phyloP scores from a whole-genome alignment of 306 rosid genomes.

The Mucuna pruriens region DNA sequence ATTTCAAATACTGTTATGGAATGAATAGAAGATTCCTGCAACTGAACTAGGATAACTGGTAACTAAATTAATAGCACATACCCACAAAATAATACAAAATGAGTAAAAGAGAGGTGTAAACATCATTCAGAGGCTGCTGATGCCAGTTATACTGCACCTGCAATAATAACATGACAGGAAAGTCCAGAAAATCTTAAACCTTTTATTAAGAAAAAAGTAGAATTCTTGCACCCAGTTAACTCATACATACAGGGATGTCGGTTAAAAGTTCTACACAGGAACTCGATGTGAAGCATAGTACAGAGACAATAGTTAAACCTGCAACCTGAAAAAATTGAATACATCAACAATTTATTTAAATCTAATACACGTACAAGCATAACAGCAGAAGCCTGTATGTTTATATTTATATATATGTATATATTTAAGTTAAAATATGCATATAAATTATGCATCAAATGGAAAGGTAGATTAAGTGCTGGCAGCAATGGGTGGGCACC shows the following conservation, averaged over 20 bases:
- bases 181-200: constrained; percentile 39
- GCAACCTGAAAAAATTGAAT: constrained; percentile 73
- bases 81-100: constrained; percentile 83
- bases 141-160: constrained; percentile 79
- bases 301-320: constrained; percentile 79
- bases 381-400: neutral
- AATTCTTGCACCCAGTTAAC: constrained; percentile 25
- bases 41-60: constrained; percentile 24
- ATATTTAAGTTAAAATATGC: constrained; percentile 7
- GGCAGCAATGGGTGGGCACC: constrained; percentile 22
- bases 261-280: constrained; percentile 81
- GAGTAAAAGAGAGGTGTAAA: constrained; percentile 60
- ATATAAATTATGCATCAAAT: constrained; percentile 18
- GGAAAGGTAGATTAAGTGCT: constrained; percentile 15
- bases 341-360: constrained; percentile 15
- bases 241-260: constrained; percentile 73
- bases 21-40: constrained; percentile 20
- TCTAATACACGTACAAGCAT: neutral
- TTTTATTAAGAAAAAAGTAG: constrained; percentile 21
- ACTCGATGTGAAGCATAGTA: constrained; percentile 81
- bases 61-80: constrained; percentile 45
- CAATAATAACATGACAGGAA: constrained; percentile 38
- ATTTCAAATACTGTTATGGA: constrained; percentile 11
- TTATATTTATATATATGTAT: neutral
- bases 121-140: constrained; percentile 50